Evolutionary conservation across 2,329 filamentous ascomycete species (phyloP).

Genomic region (Fusarium euwallaceae): DNA sequence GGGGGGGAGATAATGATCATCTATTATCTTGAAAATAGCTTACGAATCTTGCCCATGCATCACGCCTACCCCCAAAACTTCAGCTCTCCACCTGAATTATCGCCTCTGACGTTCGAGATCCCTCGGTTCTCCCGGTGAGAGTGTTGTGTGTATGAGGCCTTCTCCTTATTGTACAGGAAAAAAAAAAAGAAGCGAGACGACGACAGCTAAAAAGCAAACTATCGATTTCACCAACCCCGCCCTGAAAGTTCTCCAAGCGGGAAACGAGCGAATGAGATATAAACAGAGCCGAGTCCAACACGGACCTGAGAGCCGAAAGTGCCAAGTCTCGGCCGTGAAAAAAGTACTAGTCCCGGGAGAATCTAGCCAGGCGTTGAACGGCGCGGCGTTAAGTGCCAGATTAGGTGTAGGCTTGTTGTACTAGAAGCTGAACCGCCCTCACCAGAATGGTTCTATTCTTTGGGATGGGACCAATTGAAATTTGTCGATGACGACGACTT

Average conservation of each 20-base stretch:
- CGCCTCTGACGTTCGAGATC: constrained; percentile 1
- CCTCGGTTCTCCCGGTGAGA: neutral
- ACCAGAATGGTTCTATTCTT: neutral
- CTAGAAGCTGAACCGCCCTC: neutral
- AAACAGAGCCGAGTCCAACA: neutral
- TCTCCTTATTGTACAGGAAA: neutral
- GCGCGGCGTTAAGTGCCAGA: neutral
- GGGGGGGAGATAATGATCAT: neutral
- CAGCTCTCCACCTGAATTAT: neutral
- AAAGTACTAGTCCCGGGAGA: neutral
- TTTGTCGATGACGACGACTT: neutral
- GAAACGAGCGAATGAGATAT: constrained; percentile 1
- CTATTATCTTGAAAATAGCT: neutral
- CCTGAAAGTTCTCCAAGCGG: neutral
- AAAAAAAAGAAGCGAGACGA: constrained; percentile 3
- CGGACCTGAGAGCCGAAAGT: neutral
- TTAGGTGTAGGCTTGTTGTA: neutral
- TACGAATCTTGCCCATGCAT: neutral
- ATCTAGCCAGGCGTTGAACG: neutral
- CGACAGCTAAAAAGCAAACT: neutral
- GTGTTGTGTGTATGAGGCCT: neutral
- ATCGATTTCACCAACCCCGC: constrained; percentile 2
- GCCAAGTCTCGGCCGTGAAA: neutral
- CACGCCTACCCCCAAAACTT: neutral
- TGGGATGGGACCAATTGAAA: neutral